phyloP scores from a whole-genome alignment of 2,329 filamentous ascomycete genomes.

The Arachnomyces sp. region DNA sequence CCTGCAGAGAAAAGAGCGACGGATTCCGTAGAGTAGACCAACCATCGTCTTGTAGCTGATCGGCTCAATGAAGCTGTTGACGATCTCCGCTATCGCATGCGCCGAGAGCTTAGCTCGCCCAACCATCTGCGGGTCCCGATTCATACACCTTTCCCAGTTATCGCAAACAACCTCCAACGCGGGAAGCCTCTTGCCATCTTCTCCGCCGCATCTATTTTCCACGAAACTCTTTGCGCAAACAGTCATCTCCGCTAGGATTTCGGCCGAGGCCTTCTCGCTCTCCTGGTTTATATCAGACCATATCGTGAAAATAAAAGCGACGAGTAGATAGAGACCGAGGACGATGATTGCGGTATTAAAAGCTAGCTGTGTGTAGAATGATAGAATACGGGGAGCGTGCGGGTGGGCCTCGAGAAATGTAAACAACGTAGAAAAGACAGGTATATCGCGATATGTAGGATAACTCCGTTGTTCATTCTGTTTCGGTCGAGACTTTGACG shows the following conservation, averaged over 20 bases:
- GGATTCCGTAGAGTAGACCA: slow-evolving; percentile 19
- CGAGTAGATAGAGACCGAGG: slow-evolving; percentile 56
- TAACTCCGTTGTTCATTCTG: slow-evolving; percentile 19
- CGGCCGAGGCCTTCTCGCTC: slow-evolving; percentile 59
- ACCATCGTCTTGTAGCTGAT: slow-evolving; percentile 80
- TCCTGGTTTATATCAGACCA: slow-evolving; percentile 68
- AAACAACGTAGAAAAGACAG: slow-evolving; percentile 45
- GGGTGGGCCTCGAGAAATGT: slow-evolving; percentile 58
- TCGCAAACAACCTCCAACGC: slow-evolving; percentile 67
- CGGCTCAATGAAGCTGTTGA: slow-evolving; percentile 87
- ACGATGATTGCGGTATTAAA: slow-evolving; percentile 45
- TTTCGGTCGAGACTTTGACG: slow-evolving; percentile 11
- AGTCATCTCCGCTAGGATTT: slow-evolving; percentile 65
- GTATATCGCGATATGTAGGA: slow-evolving; percentile 21
- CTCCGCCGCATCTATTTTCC: slow-evolving; percentile 65
- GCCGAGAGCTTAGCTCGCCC: slow-evolving; percentile 75
- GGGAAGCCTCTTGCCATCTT: slow-evolving; percentile 52
- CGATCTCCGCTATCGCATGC: slow-evolving; percentile 81
- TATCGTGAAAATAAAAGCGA: slow-evolving; percentile 61
- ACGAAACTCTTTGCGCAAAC: slow-evolving; percentile 66
- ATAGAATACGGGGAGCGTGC: slow-evolving; percentile 57
- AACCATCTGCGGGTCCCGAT: slow-evolving; percentile 67
- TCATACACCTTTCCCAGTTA: slow-evolving; percentile 83
- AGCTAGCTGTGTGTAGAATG: slow-evolving; percentile 57
- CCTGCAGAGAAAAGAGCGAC: slow-evolving; percentile 12